Conservation (phyloP, 345 rosid genomes). For the Syzygium grande region DNA sequence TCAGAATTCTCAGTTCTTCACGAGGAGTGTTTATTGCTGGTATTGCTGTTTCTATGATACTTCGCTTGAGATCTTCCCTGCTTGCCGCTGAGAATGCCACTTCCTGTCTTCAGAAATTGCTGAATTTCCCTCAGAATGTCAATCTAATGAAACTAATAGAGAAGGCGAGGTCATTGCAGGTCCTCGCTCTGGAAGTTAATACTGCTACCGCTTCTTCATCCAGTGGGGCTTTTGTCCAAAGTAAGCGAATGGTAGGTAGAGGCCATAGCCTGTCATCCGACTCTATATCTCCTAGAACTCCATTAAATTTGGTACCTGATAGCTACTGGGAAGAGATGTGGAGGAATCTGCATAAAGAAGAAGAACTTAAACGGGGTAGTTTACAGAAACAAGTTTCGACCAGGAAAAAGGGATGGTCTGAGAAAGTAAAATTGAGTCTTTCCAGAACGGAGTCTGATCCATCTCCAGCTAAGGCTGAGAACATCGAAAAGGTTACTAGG, state of each 20-base stretch:
- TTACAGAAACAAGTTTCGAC: slow-evolving; percentile 28
- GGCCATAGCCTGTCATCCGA: slow-evolving; percentile 46
- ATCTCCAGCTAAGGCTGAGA: slow-evolving; percentile 25
- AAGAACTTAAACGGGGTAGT: slow-evolving; percentile 30
- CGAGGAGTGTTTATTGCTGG: slow-evolving; percentile 73
- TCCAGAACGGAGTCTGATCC: slow-evolving; percentile 78
- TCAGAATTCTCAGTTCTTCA: slow-evolving; percentile 49
- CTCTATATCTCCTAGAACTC: slow-evolving; percentile 52
- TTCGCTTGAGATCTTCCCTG: slow-evolving; percentile 73
- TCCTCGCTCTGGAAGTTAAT: slow-evolving; percentile 45
- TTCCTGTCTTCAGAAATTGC: slow-evolving; percentile 78
- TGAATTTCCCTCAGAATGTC: slow-evolving; percentile 72
- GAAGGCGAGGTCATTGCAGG: slow-evolving; percentile 73
- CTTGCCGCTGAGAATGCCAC: slow-evolving; percentile 91
- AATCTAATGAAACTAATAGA: slow-evolving; percentile 50
- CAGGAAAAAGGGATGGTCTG: slow-evolving; percentile 69
- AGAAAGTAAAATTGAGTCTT: slow-evolving; percentile 43
- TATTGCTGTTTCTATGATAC: slow-evolving; percentile 83
- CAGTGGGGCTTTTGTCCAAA: slow-evolving; percentile 23
- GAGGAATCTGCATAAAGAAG: slow-evolving; percentile 71
- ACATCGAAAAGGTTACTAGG: slow-evolving; percentile 21
- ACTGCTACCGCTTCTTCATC: slow-evolving; percentile 13
- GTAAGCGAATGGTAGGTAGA: slow-evolving; percentile 29
- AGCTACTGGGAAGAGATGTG: slow-evolving; percentile 98
- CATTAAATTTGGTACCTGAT: slow-evolving; percentile 49